A percentile compares a stretch with the other conserved stretches of the same genome.
Conservation (phyloP, 768 basidiomycete species). For the Pleurotus eryngii region DNA sequence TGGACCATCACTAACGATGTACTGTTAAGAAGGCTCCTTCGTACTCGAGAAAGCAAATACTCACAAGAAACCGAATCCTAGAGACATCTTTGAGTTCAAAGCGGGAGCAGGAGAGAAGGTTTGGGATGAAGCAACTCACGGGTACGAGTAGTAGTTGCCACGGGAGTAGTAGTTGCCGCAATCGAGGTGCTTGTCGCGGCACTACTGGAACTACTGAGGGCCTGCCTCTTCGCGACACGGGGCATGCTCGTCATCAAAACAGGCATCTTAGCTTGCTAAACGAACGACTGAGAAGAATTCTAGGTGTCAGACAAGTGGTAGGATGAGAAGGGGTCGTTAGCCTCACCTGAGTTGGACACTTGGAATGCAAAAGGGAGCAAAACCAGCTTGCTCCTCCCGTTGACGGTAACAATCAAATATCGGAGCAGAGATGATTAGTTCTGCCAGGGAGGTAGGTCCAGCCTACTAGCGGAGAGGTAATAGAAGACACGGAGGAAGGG, state of each 20-base stretch:
- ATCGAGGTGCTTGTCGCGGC: background rate
- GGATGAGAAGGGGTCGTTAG: background rate
- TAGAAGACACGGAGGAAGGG: constrained; percentile 1
- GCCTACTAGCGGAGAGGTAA: constrained; percentile 8
- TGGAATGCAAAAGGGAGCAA: constrained; percentile 8
- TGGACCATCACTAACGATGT: background rate
- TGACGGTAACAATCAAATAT: constrained; percentile 4
- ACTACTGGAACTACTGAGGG: background rate
- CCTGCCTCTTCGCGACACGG: constrained; percentile 6
- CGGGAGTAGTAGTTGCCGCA: background rate
- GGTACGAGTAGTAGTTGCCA: background rate
- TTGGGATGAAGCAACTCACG: constrained; percentile 3
- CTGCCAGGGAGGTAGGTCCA: constrained; percentile 9
- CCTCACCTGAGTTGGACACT: constrained; percentile 5
- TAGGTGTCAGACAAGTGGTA: background rate
- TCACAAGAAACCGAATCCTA: constrained; percentile 1
- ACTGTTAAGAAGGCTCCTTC: background rate
- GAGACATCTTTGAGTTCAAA: constrained; percentile 4
- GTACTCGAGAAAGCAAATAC: background rate
- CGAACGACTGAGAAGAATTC: constrained; percentile 4
- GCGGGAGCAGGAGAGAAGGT: background rate
- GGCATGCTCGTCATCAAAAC: constrained; percentile 6
- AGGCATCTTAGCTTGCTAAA: constrained; percentile 4
- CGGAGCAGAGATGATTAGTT: constrained; percentile 6
- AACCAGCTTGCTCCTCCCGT: constrained; percentile 7